Evolutionary conservation across 73 alveolate species (phyloP), one percentile per base, ranked within the genome.

Genomic region (Chromera velia): DNA sequence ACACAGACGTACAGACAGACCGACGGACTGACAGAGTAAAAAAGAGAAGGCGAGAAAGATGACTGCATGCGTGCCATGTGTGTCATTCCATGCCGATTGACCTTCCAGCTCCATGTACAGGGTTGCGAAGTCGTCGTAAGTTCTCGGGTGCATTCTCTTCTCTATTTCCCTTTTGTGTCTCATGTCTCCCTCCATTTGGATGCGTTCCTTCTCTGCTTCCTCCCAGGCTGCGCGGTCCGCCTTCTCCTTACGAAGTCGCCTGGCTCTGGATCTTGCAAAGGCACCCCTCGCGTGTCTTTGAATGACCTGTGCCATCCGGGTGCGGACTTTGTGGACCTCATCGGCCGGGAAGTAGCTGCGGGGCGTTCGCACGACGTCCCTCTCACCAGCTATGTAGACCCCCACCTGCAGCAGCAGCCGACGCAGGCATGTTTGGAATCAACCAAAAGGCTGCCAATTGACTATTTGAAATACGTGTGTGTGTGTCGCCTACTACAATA

Each of bases 121-220:
- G 62, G 95, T 93, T 73, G 89, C 91, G 75, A 96, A 96, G 84
- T 95, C 99, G 76, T 93, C 96, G 63, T 90, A 87, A 28, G 98
- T 91, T 85, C 93, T 94, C 0, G 99, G 99, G 83, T 97, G 98
- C 93, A 96, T 94, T 74, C 99, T 86, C 40, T 99, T 81, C 91
- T 96, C 98, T 9, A 97, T 96, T 88, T 97, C 99, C 73, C 91
- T 91, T 74, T 96, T 94, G 91, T 96, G 98, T 76, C 91, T 93
- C 68, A 86, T 89, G 69, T 97, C 99, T 68, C 94, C 98, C 89
- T 96, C 83, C 0, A 1, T 32, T 27, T 40, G 55, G 22, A 4
- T 40, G 55, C n/a, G n/a, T n/a, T n/a, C n/a, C n/a, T n/a, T n/a
- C n/a, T n/a, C n/a, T n/a, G n/a, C n/a, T n/a, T n/a, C n/a, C n/a